Evolutionary conservation across 108 stramenopile genomes (phyloP).

Genomic region (Mediolabrus comicus): DNA sequence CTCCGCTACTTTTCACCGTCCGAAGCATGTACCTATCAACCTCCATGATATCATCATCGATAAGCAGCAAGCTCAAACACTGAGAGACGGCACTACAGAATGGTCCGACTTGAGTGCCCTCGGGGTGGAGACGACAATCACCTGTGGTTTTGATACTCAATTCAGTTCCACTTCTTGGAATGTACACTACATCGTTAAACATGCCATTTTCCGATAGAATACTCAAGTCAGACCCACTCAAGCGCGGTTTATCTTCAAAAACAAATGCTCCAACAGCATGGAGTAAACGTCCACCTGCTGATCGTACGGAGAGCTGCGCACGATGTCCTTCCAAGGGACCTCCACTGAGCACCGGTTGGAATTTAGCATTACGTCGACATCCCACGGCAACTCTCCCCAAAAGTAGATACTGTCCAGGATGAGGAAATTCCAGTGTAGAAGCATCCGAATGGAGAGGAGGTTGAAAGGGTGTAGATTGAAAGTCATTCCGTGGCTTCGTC

Average conservation of each 20-base stretch:
- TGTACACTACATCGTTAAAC: conserved; percentile 47
- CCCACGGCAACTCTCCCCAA: conserved; percentile 44
- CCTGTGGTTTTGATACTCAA: conserved; percentile 41
- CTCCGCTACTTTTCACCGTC: conserved; percentile 13
- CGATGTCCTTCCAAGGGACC: conserved; percentile 45
- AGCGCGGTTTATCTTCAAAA: conserved; percentile 39
- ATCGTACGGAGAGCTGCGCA: conserved; percentile 35
- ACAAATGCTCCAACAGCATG: conserved; percentile 41
- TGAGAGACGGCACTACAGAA: conserved; percentile 35
- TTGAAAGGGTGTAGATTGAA: conserved; percentile 33
- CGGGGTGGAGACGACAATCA: conserved; percentile 45
- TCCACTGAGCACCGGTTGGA: conserved; percentile 37
- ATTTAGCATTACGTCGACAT: conserved; percentile 40
- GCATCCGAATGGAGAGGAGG: conserved; percentile 37
- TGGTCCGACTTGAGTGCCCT: conserved; percentile 42
- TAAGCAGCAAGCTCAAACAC: conserved; percentile 30
- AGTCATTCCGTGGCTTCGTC: conserved; percentile 44
- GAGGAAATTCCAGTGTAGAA: conserved; percentile 39
- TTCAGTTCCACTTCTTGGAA: conserved; percentile 35
- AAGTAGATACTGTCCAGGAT: conserved; percentile 36
- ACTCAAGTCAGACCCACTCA: conserved; percentile 41
- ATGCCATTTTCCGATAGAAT: conserved; percentile 42
- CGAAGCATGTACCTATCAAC: conserved; percentile 48
- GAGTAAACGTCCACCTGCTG: conserved; percentile 34
- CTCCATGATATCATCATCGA: conserved; percentile 47